Evolutionary conservation across 352 stramenopile genomes (phyloP).

Genomic region (Phytophthora agathidicida): DNA sequence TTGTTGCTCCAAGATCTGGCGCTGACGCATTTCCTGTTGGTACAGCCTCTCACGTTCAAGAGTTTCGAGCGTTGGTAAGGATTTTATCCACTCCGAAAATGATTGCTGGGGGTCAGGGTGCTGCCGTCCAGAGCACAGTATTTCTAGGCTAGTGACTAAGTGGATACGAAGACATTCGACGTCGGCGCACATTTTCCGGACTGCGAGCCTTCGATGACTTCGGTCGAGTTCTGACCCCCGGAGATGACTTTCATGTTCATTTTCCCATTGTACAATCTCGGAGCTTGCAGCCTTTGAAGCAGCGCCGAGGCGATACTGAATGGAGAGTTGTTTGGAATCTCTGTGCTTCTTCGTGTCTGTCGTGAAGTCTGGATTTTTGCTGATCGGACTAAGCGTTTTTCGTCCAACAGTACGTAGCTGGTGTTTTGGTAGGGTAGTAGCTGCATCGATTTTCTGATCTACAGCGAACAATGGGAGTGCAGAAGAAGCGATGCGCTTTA

Average conservation of each 20-base stretch:
- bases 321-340: neutral
- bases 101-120: constrained; percentile 49
- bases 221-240: constrained; percentile 5
- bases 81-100: constrained; percentile 61
- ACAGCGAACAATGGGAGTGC: constrained; percentile 11
- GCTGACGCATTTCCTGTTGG: constrained; percentile 46
- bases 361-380: neutral
- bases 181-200: constrained; percentile 26
- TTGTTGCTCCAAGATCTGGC: constrained; percentile 49
- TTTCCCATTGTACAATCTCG: constrained; percentile 14
- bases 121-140: constrained; percentile 45
- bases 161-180: constrained; percentile 41
- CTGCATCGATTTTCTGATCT: neutral
- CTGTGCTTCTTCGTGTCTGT: neutral
- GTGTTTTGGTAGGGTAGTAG: neutral
- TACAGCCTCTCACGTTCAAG: constrained; percentile 38
- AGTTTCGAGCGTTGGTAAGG: constrained; percentile 60
- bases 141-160: constrained; percentile 36
- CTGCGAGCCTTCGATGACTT: constrained; percentile 27
- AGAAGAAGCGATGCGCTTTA: constrained; percentile 15
- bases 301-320: constrained; percentile 16
- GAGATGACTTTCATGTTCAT: neutral
- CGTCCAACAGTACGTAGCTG: neutral
- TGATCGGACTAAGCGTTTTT: constrained; percentile 13
- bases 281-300: constrained; percentile 7